Evolutionary conservation across 306 rosid genomes (phyloP), one percentile per base, ranked within the genome.

Genomic region (Vicia villosa): DNA sequence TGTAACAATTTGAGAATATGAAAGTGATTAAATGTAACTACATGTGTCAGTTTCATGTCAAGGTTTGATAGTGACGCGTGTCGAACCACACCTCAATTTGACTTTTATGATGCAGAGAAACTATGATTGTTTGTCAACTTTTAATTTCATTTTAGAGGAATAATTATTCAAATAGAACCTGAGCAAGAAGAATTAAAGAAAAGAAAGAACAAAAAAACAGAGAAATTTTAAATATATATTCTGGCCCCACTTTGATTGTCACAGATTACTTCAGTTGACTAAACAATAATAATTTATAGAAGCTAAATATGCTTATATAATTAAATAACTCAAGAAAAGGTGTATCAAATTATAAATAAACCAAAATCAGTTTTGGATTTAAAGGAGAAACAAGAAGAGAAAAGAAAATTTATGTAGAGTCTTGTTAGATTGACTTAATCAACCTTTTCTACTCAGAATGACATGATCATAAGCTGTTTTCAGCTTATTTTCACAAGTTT

Each of bases 221-320:
- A 16, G 52, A 37, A 66, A 66, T 79, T 51, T 28, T 20, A 52
- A 34, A 66, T 47, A 66, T 54, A 49, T 19, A n/a, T 47, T 75
- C 26, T 69, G 70, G 82, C 32, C 81, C 81, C 72, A 74, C 81
- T 47, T 74, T 69, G 46, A 28, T 77, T 70, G 54, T 73, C 73
- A 62, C 62, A 49, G 54, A 72, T 79, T 49, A 56, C 63, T 72
- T 55, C 71, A 70, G 68, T 77, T 74, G 71, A 78, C 71, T 51
- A 65, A 61, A 63, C 63, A 73, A 36, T 62, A 80, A 63, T 50
- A 80, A 77, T 52, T 66, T 62, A 51, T 73, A 24, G 41, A 60
- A 45, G 38, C 54, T 47, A 54, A 38, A 71, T 10, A 28, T 36
- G 40, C 64, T 38, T 47, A 58, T 9, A 11, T 55, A 65, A 80